These are phyloP conservation scores for Fistulinella cinereoalba DNA, from an alignment of 1,284 basidiomycete genomes.

Conservation along the genomic window DNA sequence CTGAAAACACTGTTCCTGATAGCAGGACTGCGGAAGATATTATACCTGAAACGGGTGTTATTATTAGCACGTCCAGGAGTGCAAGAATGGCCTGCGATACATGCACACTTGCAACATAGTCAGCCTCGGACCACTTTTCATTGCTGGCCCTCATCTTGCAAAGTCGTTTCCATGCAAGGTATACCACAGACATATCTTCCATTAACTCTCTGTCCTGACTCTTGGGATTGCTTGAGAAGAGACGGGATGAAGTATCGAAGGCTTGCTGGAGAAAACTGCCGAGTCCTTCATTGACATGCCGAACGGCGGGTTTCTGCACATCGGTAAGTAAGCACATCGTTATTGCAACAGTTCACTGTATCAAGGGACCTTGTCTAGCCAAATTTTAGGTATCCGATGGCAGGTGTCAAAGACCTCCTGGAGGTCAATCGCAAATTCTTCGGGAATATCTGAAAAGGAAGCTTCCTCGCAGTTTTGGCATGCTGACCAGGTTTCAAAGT, in stretches of 20 bases:
- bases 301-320: constrained; percentile 9
- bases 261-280: constrained; percentile 41
- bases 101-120: constrained; percentile 54
- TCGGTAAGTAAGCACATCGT: constrained; percentile 2
- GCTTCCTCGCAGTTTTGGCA: constrained; percentile 41
- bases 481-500: constrained; percentile 43
- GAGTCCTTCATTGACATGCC: constrained; percentile 33
- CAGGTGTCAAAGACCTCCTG: constrained; percentile 33
- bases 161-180: constrained; percentile 45
- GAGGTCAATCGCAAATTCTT: constrained; percentile 32
- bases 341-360: background rate
- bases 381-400: constrained; percentile 32
- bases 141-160: constrained; percentile 41
- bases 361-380: constrained; percentile 33
- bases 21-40: constrained; percentile 46
- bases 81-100: constrained; percentile 13
- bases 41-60: constrained; percentile 39
- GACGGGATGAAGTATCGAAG: constrained; percentile 32
- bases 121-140: constrained; percentile 52
- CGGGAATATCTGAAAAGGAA: constrained; percentile 37
- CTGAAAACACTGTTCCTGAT: constrained; percentile 41
- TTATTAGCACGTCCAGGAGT: background rate
- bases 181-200: constrained; percentile 40
- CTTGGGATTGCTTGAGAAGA: constrained; percentile 39
- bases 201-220: constrained; percentile 32